Base-by-base conservation (phyloP, 495 filamentous ascomycete species). In the Oidiodendron maius region DNA sequence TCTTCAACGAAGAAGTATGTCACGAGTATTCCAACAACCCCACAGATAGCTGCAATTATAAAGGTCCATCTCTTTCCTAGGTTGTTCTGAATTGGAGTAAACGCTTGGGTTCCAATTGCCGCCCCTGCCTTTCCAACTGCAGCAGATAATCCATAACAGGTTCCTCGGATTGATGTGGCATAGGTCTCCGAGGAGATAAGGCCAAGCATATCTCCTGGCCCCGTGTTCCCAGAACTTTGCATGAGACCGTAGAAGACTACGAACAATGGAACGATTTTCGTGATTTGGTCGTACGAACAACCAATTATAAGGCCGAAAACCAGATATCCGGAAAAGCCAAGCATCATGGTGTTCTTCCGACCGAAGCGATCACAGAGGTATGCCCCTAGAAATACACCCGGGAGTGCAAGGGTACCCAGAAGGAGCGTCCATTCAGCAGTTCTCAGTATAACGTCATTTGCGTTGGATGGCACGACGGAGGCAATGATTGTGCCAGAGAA, bases 241-340 rank as follows among this genome's bases (percentile, higher is more conserved):
- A 78, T 73, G 5, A 77, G 58, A 3, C 71, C 75, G 54, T 77
- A 78, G 49, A 76, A 70, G 26, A 76, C 58, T n/a, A 77, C 66
- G 59, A 78, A 77, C 9, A 75, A 63, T 2, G 74, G 74, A 0
- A 73, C 46, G 37, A 76, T 73, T 40, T 72, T 73, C 5, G 64
- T 72, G 42, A 77, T 64, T 15, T 65, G 60, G 10, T 74, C 55
- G 38, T 72, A 76, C 13, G 71, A 59, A 36, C 70, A 64, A 12
- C 75, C 72, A 20, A 77, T 74, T 40, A 76, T 74, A 5, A 78
- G 56, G 0, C 75, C 74, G 34, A 77, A 75, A 38, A 78, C 45
- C 13, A 75, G 56, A 18, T 75, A 75, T n/a, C 71, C 70, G 20
- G 57, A 64, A 51, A 76, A 78, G 1, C 73, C 75, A 9, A 78